phyloP scores from a whole-genome alignment of 2,329 filamentous ascomycete genomes.

The Penicillium sclerotigenum region DNA sequence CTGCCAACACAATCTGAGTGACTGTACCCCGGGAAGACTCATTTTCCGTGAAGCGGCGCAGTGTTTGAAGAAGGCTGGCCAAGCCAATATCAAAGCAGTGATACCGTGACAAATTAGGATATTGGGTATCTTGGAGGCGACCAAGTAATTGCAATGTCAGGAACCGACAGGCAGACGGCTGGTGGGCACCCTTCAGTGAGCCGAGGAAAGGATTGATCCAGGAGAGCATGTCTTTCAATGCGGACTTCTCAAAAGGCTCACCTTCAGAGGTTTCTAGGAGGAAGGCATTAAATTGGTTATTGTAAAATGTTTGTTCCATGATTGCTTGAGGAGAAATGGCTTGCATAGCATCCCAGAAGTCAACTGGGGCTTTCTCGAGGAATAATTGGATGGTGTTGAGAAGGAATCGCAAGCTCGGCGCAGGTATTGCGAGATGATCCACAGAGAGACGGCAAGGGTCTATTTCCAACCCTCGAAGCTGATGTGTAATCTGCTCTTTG shows the following conservation, averaged over 20 bases:
- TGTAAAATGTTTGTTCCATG: slow-evolving; percentile 78
- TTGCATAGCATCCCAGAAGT: slow-evolving; percentile 86
- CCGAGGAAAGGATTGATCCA: slow-evolving; percentile 77
- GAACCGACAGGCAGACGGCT: slow-evolving; percentile 76
- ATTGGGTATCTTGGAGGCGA: slow-evolving; percentile 45
- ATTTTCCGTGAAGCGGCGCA: slow-evolving; percentile 49
- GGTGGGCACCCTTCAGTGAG: slow-evolving; percentile 71
- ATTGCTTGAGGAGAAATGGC: slow-evolving; percentile 75
- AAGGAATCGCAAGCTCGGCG: slow-evolving; percentile 63
- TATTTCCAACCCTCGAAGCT: slow-evolving; percentile 73
- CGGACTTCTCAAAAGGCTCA: slow-evolving; percentile 52
- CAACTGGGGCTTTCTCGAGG: slow-evolving; percentile 69
- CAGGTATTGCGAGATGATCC: slow-evolving; percentile 63
- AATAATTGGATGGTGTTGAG: slow-evolving; percentile 68
- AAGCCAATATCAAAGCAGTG: slow-evolving; percentile 48
- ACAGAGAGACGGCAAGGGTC: slow-evolving; percentile 60
- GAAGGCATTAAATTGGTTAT: slow-evolving; percentile 61
- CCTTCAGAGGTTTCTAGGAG: slow-evolving; percentile 52
- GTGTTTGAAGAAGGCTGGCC: slow-evolving; percentile 44
- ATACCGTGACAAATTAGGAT: slow-evolving; percentile 43
- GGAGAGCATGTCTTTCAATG: slow-evolving; percentile 63
- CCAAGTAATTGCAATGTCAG: slow-evolving; percentile 72
- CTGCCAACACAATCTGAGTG: slow-evolving; percentile 48
- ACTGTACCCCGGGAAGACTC: slow-evolving; percentile 45
- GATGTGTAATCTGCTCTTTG: slow-evolving; percentile 70